Evolutionary conservation across 805 yeast species (phyloP).

Genomic region (Pichia membranifaciens): DNA sequence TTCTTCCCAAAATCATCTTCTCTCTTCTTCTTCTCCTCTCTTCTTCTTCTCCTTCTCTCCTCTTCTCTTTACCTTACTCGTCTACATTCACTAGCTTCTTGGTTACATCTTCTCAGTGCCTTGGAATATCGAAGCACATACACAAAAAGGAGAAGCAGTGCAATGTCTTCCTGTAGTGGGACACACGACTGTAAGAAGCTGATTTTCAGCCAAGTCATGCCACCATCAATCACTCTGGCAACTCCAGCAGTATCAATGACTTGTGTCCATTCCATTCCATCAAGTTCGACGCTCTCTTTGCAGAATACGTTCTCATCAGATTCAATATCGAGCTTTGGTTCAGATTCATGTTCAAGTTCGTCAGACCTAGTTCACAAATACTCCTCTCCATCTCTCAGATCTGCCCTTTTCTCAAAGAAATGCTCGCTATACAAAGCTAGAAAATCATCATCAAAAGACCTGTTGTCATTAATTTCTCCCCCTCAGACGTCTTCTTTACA

Average conservation of each 20-base stretch:
- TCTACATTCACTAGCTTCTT: too few relatives aligned
- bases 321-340: not conserved
- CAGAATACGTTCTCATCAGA: not conserved
- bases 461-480: not conserved
- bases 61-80: not conserved
- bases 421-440: slow-evolving; percentile 1
- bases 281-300: not conserved
- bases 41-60: not conserved
- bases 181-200: too few relatives aligned
- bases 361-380: not conserved
- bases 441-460: not conserved
- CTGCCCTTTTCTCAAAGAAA: slow-evolving; percentile 1
- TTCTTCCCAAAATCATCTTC: too few relatives aligned
- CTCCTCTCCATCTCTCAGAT: slow-evolving; percentile 1
- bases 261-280: slow-evolving; percentile 2
- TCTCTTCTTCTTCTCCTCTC: not conserved
- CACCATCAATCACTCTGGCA: too few relatives aligned
- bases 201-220: too few relatives aligned
- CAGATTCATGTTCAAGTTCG: not conserved
- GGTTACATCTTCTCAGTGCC: too few relatives aligned
- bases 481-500: not conserved
- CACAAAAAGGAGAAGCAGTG: too few relatives aligned
- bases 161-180: too few relatives aligned
- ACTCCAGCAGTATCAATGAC: not conserved
- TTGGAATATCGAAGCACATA: too few relatives aligned